Evolutionary conservation across 108 stramenopile species (phyloP).

Genomic region (Craspedostauros australis): DNA sequence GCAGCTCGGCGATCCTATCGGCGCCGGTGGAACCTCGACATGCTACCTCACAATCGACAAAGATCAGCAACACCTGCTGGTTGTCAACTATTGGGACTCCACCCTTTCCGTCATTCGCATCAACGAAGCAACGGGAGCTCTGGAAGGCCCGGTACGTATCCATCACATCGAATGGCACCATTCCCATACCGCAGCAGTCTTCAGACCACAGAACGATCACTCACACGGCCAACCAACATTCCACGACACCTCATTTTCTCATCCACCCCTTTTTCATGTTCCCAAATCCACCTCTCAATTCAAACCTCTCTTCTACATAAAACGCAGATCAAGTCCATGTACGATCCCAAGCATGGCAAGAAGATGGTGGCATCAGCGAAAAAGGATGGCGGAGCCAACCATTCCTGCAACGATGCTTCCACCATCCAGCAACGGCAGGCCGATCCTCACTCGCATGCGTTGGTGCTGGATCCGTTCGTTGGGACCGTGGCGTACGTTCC

Average conservation of each 20-base stretch:
- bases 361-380: slow-evolving; percentile 58
- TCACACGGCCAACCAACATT: slow-evolving; percentile 2
- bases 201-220: no score
- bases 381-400: slow-evolving; percentile 74
- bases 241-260: neutral
- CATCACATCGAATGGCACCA: no score
- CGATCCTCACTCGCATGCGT: slow-evolving; percentile 94
- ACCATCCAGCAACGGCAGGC: slow-evolving; percentile 83
- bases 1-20: slow-evolving; percentile 56
- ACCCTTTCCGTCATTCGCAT: slow-evolving; percentile 82
- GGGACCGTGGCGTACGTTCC: slow-evolving; percentile 88
- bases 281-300: no score
- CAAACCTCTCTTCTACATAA: no score
- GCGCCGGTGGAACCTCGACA: slow-evolving; percentile 88
- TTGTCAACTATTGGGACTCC: slow-evolving; percentile 94
- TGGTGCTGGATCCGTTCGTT: slow-evolving; percentile 89
- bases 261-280: neutral
- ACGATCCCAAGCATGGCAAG: slow-evolving; percentile 62
- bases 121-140: slow-evolving; percentile 54
- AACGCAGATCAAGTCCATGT: slow-evolving; percentile 37
- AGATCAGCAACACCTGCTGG: slow-evolving; percentile 65
- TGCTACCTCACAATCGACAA: slow-evolving; percentile 92
- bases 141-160: slow-evolving; percentile 54
- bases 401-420: slow-evolving; percentile 75
- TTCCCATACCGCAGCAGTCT: no score